Evolutionary conservation across 768 basidiomycete genomes (phyloP), one percentile per base, ranked within the genome.

Genomic region (Boletus reticulatus): DNA sequence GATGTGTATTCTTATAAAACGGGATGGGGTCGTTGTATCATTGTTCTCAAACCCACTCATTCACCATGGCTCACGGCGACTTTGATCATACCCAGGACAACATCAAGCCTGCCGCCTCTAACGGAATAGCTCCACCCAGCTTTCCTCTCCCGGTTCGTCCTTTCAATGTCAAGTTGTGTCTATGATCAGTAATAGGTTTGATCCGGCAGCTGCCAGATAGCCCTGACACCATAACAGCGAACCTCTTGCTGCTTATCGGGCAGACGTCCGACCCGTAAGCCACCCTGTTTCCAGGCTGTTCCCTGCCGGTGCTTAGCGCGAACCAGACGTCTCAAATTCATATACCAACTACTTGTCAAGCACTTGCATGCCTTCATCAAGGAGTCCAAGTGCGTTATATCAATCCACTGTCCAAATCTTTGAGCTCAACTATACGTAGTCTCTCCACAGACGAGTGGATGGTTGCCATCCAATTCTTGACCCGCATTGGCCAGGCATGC

Each of bases 401-500:
- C 39, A 29, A 19, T 17, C 11, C 29, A 19, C 17, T 22, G 41
- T 19, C 22, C 5, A 17, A 19, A 6, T n/a, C 20, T 29, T 39
- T 4, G 36, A 14, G 12, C 17, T 27, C 16, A n/a, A 57, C 20
- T 22, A 8, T 38, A 44, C 7, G 17, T 31, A 82, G 80, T 54
- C 70, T 94, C 48, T 90, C 91, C 16, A 88, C 84, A 1, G 87
- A 92, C 3, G 92, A 94, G 75, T 94, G 92, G 92, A 86, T 86
- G 87, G 70, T 78, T 17, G 77, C 89, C 2, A 85, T 94, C 62
- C 69, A 88, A 53, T 94, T 94, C 72, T 73, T 94, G 55, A 94
- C 92, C 0, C 75, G 77, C 10, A 81, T 80, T 0, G 92, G 92
- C 10, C 77, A 94, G 70, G 89, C 72, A 56, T 91, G 84, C 69